Evolutionary conservation across 768 basidiomycete genomes (phyloP), one percentile per base, ranked within the genome.

Genomic region (Guyanaporus albipodus): DNA sequence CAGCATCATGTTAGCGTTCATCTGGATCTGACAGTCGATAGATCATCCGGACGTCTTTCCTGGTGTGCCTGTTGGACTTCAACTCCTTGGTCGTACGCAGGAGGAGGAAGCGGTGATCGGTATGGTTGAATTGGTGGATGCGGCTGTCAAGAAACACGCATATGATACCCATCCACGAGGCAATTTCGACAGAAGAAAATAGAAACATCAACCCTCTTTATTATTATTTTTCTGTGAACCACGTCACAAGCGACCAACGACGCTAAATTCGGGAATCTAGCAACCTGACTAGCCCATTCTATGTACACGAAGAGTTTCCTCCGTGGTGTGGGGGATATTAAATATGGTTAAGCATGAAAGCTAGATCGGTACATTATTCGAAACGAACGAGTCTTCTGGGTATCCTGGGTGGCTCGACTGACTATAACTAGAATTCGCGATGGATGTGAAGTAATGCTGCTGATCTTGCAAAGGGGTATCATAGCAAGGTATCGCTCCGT

Each of bases 71-170:
- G 66, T 79, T 6, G 65, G 66, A 14, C 60, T 80, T 36, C 78
- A 80, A 58, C 60, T 79, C 11, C 63, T 74, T 7, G 77, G 77
- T 4, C 64, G 69, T 21, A 71, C 68, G 27, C 63, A 67, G 36
- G 78, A 79, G 55, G 78, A 80, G 42, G 78, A 79, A 56, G 78
- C 74, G 0, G 74, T 79, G 15, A 66, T 79, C 9, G 64, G 60
- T 5, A 74, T 78, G 71, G 69, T 70, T 4, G 73, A 74, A 51
- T 58, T 76, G 6, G 70, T 75, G 11, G 69, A 70, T 22, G 60
- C 53, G 4, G 72, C 73, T 10, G 42, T 73, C 6, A 68, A 63
- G 56, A 61, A 50, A 36, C 22, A 55, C 26, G 33, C 11, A 7
- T 8, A 23, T 41, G 39, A 39, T 24, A 32, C 38, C 29, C 15